Conservation (phyloP, 257 asterid species). For the Fraxinus pennsylvanica region DNA sequence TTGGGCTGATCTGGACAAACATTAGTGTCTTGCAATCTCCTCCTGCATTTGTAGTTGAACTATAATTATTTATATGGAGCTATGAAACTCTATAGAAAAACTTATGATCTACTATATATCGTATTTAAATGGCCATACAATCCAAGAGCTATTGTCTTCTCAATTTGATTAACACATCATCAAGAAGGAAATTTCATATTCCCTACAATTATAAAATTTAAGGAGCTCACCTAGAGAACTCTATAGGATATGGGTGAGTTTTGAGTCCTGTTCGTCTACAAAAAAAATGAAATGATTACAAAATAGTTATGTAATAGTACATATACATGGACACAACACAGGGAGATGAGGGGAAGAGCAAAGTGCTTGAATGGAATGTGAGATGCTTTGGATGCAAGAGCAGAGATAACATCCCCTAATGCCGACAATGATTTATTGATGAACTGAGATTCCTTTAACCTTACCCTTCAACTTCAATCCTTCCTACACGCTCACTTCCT, state of each 20-base stretch:
- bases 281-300: slow-evolving; percentile 12
- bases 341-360: slow-evolving; percentile 12
- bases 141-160: too few relatives aligned
- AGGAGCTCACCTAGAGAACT: slow-evolving; percentile 75
- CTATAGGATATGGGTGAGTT: slow-evolving; percentile 96
- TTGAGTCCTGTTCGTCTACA: slow-evolving; percentile 71
- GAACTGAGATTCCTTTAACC: slow-evolving; percentile 50
- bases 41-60: slow-evolving; percentile 56
- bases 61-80: slow-evolving; percentile 5
- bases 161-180: background rate
- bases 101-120: background rate
- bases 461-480: slow-evolving; percentile 47
- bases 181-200: background rate
- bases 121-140: background rate
- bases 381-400: slow-evolving; percentile 61
- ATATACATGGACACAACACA: background rate
- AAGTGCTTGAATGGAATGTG: slow-evolving; percentile 76
- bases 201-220: background rate
- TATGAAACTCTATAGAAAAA: background rate
- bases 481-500: slow-evolving; percentile 52
- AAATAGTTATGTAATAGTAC: slow-evolving; percentile 16
- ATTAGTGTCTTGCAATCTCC: slow-evolving; percentile 89
- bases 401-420: slow-evolving; percentile 48
- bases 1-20: slow-evolving; percentile 87
- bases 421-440: slow-evolving; percentile 53